A percentile compares a stretch with the other conserved stretches of the same genome.
Conservation (phyloP, 257 asterid species). For the Solanum pennellii region DNA sequence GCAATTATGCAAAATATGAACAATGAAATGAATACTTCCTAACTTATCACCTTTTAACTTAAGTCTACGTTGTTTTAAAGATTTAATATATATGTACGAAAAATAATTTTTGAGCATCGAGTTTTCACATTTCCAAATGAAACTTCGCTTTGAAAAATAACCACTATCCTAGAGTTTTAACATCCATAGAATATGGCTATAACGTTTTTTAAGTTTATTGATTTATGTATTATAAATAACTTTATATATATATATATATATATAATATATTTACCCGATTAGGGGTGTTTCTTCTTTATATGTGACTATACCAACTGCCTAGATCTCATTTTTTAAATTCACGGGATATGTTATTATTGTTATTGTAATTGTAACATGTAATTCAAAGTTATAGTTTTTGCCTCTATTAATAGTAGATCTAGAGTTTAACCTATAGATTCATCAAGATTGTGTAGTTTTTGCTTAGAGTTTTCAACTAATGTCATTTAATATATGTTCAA, state of each 20-base stretch:
- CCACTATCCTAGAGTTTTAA: too few species aligned
- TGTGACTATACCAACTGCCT: neutral
- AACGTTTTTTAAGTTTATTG: too few species aligned
- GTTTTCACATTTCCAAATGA: too few species aligned
- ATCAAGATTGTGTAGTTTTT: neutral
- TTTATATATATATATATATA: too few species aligned
- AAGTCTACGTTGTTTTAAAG: too few species aligned
- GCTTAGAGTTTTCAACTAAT: neutral
- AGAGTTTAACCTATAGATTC: neutral
- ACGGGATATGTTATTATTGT: neutral
- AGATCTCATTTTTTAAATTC: neutral
- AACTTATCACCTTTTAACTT: neutral
- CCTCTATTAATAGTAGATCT: neutral
- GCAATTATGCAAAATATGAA: neutral
- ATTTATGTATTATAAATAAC: too few species aligned
- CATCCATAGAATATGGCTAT: too few species aligned
- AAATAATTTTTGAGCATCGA: too few species aligned
- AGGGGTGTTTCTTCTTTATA: neutral
- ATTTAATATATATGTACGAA: too few species aligned
- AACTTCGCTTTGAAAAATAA: too few species aligned
- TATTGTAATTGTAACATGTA: neutral
- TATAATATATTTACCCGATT: too few species aligned
- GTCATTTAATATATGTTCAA: accelerated
- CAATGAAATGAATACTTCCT: neutral
- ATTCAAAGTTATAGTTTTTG: neutral